phyloP scores from a whole-genome alignment of 2,329 filamentous ascomycete species.

The Fusarium sp. region DNA sequence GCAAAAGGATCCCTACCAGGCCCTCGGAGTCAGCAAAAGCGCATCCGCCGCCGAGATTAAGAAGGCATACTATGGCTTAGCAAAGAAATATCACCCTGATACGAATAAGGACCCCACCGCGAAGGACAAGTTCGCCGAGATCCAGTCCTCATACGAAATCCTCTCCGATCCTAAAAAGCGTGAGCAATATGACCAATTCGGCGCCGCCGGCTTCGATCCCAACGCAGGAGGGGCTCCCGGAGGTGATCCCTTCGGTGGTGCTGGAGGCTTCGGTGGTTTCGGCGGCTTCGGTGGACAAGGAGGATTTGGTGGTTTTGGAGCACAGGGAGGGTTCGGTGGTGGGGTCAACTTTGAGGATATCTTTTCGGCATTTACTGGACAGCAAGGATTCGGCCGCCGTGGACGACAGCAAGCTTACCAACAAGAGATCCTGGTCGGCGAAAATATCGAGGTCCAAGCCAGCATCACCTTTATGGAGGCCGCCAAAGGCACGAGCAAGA shows the following conservation, averaged over 20 bases:
- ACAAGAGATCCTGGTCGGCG: conserved; percentile 84
- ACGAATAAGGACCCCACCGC: conserved; percentile 95
- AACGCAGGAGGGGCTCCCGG: conserved; percentile 66
- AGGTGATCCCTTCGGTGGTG: conserved; percentile 59
- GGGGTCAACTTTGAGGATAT: conserved; percentile 97
- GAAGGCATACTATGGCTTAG: conserved; percentile 96
- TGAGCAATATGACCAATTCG: conserved; percentile 90
- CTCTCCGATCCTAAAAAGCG: conserved; percentile 93
- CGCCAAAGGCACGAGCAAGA: conserved; percentile 87
- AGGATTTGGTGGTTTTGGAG: conserved; percentile 36
- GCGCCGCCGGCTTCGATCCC: conserved; percentile 85
- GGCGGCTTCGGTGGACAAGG: conserved; percentile 38
- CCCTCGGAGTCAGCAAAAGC: conserved; percentile 81
- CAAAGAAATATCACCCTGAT: conserved; percentile 97
- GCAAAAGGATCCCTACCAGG: conserved; percentile 82
- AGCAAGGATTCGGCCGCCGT: conserved; percentile 60
- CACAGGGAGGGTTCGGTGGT: conserved; percentile 73
- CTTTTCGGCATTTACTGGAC: conserved; percentile 82
- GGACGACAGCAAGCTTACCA: conserved; percentile 68
- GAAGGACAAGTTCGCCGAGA: conserved; percentile 93
- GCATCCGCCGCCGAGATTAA: conserved; percentile 92
- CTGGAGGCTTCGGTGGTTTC: conserved; percentile 69
- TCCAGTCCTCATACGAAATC: conserved; percentile 92
- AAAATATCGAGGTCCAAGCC: conserved; percentile 93
- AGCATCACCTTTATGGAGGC: conserved; percentile 96